Evolutionary conservation across 2,329 filamentous ascomycete genomes (phyloP).

Genomic region (Aspergillus pseudotamarii): DNA sequence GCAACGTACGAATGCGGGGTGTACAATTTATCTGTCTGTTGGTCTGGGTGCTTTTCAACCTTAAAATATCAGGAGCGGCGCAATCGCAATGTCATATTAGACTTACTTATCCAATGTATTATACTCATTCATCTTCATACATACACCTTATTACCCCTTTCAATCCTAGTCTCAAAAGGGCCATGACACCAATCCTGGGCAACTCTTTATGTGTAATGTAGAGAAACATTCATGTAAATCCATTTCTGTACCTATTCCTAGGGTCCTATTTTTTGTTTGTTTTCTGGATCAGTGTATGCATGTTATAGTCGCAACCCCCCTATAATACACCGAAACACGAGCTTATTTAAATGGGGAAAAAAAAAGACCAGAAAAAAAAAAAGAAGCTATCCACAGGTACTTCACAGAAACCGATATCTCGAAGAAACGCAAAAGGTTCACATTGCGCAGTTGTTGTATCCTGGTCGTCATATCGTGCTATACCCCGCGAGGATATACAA

Average conservation of each 20-base stretch:
- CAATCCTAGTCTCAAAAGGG: not conserved
- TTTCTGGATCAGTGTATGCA: not conserved
- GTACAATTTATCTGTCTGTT: conserved; percentile 9
- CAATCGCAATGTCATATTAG: conserved; percentile 31
- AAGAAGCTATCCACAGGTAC: not conserved
- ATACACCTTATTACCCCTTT: not conserved
- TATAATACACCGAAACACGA: conserved; percentile 12
- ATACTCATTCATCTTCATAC: conserved; percentile 18
- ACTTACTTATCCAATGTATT: conserved; percentile 30
- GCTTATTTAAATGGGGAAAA: not conserved
- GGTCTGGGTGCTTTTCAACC: conserved; percentile 21
- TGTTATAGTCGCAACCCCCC: conserved; percentile 7
- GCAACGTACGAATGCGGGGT: not conserved
- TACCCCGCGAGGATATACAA: conserved; percentile 1
- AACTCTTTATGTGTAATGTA: not conserved
- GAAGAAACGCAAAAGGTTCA: not conserved
- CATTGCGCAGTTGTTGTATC: conserved; percentile 4
- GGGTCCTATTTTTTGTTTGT: not conserved
- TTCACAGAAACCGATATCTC: conserved; percentile 1
- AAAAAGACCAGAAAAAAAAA: conserved; percentile 7
- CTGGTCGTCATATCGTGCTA: conserved; percentile 8
- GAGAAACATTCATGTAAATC: not conserved
- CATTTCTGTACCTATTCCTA: not conserved
- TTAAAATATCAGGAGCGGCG: conserved; percentile 39
- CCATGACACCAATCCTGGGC: not conserved